Percentiles rank a stretch among this genome's conserved stretches.
Evolutionary conservation across 345 rosid species (phyloP).

Genomic region (Eucalyptus rudis): DNA sequence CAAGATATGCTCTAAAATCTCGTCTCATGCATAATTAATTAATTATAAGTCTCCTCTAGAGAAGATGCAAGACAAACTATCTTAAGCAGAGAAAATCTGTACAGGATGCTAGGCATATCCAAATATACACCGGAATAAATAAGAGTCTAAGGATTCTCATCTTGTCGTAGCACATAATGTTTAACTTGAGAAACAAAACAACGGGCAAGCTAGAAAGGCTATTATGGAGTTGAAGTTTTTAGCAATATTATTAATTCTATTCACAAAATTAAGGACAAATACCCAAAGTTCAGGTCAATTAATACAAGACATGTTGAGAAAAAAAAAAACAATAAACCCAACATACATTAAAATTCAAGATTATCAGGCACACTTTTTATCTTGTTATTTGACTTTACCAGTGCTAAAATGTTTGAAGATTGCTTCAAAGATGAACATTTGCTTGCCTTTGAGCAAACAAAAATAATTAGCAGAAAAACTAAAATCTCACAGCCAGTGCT

Average conservation of each 20-base stretch:
- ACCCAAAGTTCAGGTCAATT: neutral
- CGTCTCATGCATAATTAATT: neutral
- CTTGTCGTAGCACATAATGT: neutral
- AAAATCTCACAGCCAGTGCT: neutral
- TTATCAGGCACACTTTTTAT: neutral
- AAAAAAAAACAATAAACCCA: neutral
- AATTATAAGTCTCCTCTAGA: neutral
- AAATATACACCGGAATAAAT: neutral
- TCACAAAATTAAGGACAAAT: neutral
- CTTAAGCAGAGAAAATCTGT: neutral
- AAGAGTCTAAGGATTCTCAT: neutral
- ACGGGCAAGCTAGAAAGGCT: neutral
- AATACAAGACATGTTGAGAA: neutral
- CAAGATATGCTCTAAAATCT: neutral
- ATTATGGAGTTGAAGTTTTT: neutral
- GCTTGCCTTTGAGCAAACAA: neutral
- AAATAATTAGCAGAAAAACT: neutral
- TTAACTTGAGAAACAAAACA: neutral
- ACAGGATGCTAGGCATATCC: neutral
- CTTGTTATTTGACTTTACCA: neutral
- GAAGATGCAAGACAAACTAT: neutral
- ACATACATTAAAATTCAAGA: neutral
- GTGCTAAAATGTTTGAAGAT: neutral
- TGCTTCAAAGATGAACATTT: neutral
- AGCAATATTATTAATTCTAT: neutral